Evolutionary conservation across 768 basidiomycete species (phyloP).

Genomic region (Nidula microcarpa): DNA sequence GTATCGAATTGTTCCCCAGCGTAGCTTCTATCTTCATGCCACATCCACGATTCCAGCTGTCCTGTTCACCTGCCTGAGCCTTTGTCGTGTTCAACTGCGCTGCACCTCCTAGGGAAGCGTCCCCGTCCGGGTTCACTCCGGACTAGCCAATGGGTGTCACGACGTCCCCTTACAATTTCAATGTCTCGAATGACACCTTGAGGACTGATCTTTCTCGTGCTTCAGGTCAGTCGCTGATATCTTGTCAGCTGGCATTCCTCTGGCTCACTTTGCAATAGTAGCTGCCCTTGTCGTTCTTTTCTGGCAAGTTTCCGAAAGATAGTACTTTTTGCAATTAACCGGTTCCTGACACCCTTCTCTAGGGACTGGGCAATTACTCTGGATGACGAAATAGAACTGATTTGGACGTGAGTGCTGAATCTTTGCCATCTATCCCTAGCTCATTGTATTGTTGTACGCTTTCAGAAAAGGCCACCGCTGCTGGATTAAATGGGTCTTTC

Average conservation of each 20-base stretch:
- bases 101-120: too few species aligned
- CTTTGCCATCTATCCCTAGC: not conserved
- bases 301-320: not conserved
- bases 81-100: too few species aligned
- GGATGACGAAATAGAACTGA: conserved; percentile 24
- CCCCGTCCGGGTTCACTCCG: too few species aligned
- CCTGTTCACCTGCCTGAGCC: too few species aligned
- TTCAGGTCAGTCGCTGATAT: conserved; percentile 10
- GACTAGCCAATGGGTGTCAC: too few species aligned
- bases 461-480: not conserved
- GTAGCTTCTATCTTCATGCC: too few species aligned
- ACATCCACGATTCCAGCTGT: too few species aligned
- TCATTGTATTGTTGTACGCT: not conserved
- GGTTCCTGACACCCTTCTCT: not conserved
- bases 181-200: too few species aligned
- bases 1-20: too few species aligned
- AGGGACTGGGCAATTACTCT: conserved; percentile 27
- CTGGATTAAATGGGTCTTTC: conserved; percentile 28
- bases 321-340: not conserved
- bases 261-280: not conserved
- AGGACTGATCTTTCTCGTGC: conserved; percentile 5
- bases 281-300: not conserved
- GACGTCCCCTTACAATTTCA: too few species aligned
- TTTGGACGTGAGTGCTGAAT: conserved; percentile 20
- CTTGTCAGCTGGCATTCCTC: not conserved